A percentile compares a stretch with the other conserved stretches of the same genome.
phyloP scores from a whole-genome alignment of 345 rosid genomes.

The Carallia brachiata region DNA sequence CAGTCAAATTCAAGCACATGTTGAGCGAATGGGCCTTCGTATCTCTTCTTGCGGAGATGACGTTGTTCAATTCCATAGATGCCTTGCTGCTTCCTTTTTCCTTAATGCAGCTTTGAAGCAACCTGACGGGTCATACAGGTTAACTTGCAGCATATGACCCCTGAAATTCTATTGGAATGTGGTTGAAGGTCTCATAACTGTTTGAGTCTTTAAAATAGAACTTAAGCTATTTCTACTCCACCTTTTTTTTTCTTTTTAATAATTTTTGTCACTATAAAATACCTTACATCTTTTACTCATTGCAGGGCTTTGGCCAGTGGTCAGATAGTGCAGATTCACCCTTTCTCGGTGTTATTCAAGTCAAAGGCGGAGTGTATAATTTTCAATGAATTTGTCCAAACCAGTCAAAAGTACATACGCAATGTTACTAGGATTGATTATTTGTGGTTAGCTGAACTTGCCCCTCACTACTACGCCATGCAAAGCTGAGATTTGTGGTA shows the following conservation, averaged over 20 bases:
- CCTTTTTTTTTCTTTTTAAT: slow-evolving; percentile 6
- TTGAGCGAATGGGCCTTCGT: slow-evolving; percentile 73
- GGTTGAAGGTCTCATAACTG: neutral
- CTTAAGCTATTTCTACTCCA: neutral
- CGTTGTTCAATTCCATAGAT: slow-evolving; percentile 70
- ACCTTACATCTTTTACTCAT: slow-evolving; percentile 17
- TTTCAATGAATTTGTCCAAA: slow-evolving; percentile 81
- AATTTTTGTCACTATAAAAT: neutral
- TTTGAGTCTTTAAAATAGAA: neutral
- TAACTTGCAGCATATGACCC: slow-evolving; percentile 2
- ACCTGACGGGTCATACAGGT: slow-evolving; percentile 89
- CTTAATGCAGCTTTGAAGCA: slow-evolving; percentile 91
- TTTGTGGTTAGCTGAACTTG: slow-evolving; percentile 81
- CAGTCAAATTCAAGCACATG: slow-evolving; percentile 77
- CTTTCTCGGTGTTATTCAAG: slow-evolving; percentile 69
- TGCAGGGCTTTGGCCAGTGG: slow-evolving; percentile 90
- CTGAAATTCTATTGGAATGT: slow-evolving; percentile 7
- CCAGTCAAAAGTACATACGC: slow-evolving; percentile 75
- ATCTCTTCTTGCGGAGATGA: slow-evolving; percentile 83
- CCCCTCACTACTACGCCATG: slow-evolving; percentile 72
- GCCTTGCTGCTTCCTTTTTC: slow-evolving; percentile 92
- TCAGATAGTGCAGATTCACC: slow-evolving; percentile 82
- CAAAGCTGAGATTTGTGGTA: slow-evolving; percentile 37
- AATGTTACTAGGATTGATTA: slow-evolving; percentile 70
- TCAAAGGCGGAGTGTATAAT: slow-evolving; percentile 75